Base-by-base conservation (phyloP, 345 rosid genomes). In the Brassica cretica region DNA sequence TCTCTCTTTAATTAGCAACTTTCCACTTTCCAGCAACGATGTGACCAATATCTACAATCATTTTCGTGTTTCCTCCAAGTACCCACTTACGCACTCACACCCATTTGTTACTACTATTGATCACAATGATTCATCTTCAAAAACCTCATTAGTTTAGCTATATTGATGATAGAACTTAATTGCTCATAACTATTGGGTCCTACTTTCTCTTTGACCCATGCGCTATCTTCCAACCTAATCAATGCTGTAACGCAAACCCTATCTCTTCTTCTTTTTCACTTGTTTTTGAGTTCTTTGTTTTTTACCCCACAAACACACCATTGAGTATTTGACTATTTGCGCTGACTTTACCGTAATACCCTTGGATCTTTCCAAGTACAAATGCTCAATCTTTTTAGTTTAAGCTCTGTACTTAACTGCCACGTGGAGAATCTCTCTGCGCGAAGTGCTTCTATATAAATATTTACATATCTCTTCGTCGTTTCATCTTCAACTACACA, bases 201-300 rank as follows among this genome's bases (percentile, higher is more conserved):
- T 68, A 76, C 74, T 60, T 11, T 68, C n/a, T 39, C 58, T 58
- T 51, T 25, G 29, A 35, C 75, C 71, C 80, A 64, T 71, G 19
- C 72, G 51, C 73, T 64, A 77, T 5, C 73, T 18, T 73, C 82
- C 82, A 79, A 73, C 78, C 70, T 73, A 64, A 60, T 53, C 51
- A 51, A 27, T 67, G 82, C 82, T 79, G 78, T 69, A 79, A 73
- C 82, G 75, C 82, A 79, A 78, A 55, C 82, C 16, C 68, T 27
- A 10, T 18, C 2, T 27, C 29, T 5, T 19, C 18, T 6, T 35
- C 18, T n/a, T 4, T 56, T 74, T 27, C 5, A 6, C 19, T 59
- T 59, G 33, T 49, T 51, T 35, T 71, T 24, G 5, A 37, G 1
- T 58, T 72, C 51, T 66, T 44, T 14, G 49, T 72, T 72, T 66